Base-by-base conservation (phyloP, 331 rosid species). In the Arachis monticola region DNA sequence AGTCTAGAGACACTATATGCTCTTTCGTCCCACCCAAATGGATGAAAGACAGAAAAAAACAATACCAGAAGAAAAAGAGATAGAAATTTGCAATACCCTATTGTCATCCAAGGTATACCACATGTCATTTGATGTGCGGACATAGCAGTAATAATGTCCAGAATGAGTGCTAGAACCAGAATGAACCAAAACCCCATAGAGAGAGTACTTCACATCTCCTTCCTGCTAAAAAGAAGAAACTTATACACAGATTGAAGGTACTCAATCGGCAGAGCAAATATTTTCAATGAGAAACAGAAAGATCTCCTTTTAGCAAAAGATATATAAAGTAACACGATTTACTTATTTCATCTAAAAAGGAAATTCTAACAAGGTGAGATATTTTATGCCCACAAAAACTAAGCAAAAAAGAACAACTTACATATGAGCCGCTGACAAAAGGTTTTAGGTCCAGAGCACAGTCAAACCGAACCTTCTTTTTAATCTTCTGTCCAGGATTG, bases 21-120 rank as follows among this genome's bases (percentile, higher is more conserved):
- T 27, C 13, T 31, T 31, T 1, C 55, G 60, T 40, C 27, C 32
- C 8, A 30, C 35, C 8, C 46, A 41, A 52, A 64, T 59, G 44
- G 72, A 74, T 31, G 22, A 17, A 17, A 17, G 22, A 17, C 22
- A 17, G 22, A 17, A 17, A 17, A 17, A 17, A 17, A 17, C 22
- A 17, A 17, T 17, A 17, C 22, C 22, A 17, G 22, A 17, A 17
- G 22, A 17, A 17, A 17, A 2, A 12, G 10, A 73, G 14, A 55
- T 14, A 6, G 61, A 82, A 48, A 66, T 64, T 62, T 72, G 32
- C 76, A 85, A 60, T 85, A 95, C 99, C 95, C 81, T 83, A 45
- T 84, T 90, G 84, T 95, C 99, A 75, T 95, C 96, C 77, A 95
- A 87, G 64, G 96, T 85, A 85, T 92, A 88, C 99, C 99, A 95